These are phyloP conservation scores for Epichloe aotearoae DNA, from an alignment of 2,329 filamentous ascomycete species.

Conservation along the genomic window DNA sequence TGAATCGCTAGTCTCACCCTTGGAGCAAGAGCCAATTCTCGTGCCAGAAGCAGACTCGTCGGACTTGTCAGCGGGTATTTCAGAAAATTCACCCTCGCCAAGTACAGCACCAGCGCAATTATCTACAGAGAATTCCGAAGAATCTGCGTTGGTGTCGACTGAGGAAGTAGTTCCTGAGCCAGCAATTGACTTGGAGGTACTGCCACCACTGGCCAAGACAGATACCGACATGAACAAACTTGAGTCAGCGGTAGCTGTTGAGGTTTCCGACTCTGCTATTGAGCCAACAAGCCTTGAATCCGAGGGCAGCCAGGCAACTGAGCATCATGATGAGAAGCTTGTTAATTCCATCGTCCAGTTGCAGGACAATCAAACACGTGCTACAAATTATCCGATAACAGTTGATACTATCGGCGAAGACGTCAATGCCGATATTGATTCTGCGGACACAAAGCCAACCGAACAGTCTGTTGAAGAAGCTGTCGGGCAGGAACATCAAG, in stretches of 20 bases:
- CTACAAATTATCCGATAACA: not conserved
- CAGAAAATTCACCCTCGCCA: not conserved
- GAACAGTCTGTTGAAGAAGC: not conserved
- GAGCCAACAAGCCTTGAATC: not conserved
- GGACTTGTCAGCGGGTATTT: not conserved
- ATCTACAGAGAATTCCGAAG: not conserved
- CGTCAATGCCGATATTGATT: not conserved
- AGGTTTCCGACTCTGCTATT: not conserved
- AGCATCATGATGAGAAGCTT: not conserved
- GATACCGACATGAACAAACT: not conserved
- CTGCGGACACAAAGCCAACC: not conserved
- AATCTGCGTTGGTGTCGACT: not conserved
- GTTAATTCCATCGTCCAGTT: not conserved
- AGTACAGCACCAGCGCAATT: not conserved
- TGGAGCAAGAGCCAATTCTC: not conserved
- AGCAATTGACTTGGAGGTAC: not conserved
- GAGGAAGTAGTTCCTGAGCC: not conserved
- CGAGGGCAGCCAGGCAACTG: not conserved
- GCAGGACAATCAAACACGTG: not conserved
- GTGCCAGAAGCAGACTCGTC: not conserved
- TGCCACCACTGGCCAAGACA: not conserved
- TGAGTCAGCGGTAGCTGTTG: not conserved
- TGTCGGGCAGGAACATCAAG: not conserved
- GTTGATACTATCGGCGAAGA: not conserved
- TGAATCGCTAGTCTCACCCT: not conserved